phyloP scores from a whole-genome alignment of 306 rosid genomes.

The Delonix regia region DNA sequence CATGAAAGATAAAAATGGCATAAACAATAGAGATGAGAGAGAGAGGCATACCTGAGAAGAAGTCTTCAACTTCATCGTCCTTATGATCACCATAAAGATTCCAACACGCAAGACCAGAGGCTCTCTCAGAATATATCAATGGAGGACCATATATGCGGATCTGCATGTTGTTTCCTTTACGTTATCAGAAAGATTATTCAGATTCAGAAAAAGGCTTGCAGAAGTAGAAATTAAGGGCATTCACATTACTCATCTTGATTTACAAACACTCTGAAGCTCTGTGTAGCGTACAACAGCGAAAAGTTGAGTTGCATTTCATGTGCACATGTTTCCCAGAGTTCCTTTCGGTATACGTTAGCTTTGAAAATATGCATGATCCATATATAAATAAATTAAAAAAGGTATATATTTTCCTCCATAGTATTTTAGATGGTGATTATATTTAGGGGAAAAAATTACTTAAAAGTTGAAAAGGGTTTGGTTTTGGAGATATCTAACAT shows the following conservation, averaged over 20 bases:
- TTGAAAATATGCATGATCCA: background rate
- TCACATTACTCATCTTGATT: background rate
- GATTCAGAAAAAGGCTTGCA: background rate
- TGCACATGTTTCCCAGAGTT: background rate
- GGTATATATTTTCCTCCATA: background rate
- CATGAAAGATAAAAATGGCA: background rate
- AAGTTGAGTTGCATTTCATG: background rate
- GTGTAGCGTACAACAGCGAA: background rate
- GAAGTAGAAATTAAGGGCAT: background rate
- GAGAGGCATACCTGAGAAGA: slow-evolving; percentile 33
- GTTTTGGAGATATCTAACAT: too few species aligned
- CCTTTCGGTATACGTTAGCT: background rate
- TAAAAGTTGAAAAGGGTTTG: background rate
- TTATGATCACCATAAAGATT: background rate
- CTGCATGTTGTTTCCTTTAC: background rate
- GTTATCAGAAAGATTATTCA: background rate
- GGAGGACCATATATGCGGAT: background rate
- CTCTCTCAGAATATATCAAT: background rate
- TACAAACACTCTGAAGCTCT: background rate
- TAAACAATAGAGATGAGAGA: background rate
- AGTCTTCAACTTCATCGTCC: too few species aligned
- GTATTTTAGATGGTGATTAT: background rate
- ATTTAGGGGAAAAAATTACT: too few species aligned
- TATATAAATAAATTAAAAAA: too few species aligned
- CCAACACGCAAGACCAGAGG: background rate